Conservation (phyloP, 2,329 filamentous ascomycete species). For the Colletotrichum godetiae region DNA sequence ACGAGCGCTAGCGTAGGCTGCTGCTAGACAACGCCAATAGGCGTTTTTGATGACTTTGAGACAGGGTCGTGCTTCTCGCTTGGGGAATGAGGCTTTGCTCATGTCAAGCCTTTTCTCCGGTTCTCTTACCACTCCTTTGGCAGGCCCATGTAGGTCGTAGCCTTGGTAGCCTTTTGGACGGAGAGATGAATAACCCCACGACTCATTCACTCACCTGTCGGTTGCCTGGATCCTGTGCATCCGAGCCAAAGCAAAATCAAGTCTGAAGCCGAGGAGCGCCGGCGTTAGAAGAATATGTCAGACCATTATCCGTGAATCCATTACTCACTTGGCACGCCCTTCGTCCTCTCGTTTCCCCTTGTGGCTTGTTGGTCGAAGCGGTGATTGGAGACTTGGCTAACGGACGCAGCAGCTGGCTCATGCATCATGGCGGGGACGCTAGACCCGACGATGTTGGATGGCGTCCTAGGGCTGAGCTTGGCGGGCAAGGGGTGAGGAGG, state of each 20-base stretch:
- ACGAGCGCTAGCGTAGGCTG: constrained; percentile 7
- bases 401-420: not conserved
- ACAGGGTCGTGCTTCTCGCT: not conserved
- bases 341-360: not conserved
- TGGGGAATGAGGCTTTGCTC: not conserved
- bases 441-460: constrained; percentile 12
- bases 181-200: not conserved
- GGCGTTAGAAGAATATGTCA: not conserved
- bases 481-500: not conserved
- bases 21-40: constrained; percentile 7
- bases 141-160: not conserved
- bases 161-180: not conserved
- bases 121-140: not conserved
- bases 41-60: not conserved
- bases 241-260: not conserved
- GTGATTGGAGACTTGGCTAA: not conserved
- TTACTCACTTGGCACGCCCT: not conserved
- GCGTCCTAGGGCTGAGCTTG: constrained; percentile 33
- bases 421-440: not conserved
- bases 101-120: not conserved
- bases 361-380: not conserved
- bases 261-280: not conserved
- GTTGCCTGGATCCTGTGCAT: not conserved
- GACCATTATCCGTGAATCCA: not conserved
- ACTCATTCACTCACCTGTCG: not conserved